Conservation (phyloP, 192 early-diverging fungal species). For the Coemansia umbellata region DNA sequence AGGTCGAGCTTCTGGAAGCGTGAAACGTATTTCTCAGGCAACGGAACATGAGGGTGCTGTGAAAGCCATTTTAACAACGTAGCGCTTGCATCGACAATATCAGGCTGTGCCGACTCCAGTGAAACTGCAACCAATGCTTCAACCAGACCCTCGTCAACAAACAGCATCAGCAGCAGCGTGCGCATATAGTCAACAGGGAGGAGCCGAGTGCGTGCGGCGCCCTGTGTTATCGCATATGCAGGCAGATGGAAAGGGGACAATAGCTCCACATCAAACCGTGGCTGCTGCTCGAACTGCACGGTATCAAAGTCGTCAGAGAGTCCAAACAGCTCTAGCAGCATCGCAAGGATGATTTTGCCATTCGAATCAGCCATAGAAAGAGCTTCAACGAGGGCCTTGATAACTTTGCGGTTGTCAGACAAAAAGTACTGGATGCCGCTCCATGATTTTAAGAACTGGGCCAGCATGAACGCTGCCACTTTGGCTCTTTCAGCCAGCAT, state of each 20-base stretch:
- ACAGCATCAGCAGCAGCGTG: slow-evolving; percentile 47
- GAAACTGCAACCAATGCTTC: slow-evolving; percentile 39
- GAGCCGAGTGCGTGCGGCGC: slow-evolving; percentile 30
- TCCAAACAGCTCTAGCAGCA: slow-evolving; percentile 51
- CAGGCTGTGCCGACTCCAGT: slow-evolving; percentile 23
- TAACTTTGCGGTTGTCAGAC: slow-evolving; percentile 31
- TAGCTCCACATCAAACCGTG: slow-evolving; percentile 46
- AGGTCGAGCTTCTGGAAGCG: slow-evolving; percentile 37
- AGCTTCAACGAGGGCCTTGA: slow-evolving; percentile 29
- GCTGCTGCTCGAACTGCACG: slow-evolving; percentile 49
- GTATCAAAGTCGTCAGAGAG: slow-evolving; percentile 47
- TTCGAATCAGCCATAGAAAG: slow-evolving; percentile 38
- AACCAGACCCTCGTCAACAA: slow-evolving; percentile 52
- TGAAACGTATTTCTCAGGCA: slow-evolving; percentile 34
- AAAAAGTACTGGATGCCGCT: slow-evolving; percentile 53
- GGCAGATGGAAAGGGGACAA: slow-evolving; percentile 40
- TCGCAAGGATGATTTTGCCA: slow-evolving; percentile 44
- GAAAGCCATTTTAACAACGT: slow-evolving; percentile 50
- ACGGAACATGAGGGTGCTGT: slow-evolving; percentile 46
- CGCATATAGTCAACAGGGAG: slow-evolving; percentile 46
- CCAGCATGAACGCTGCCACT: slow-evolving; percentile 43
- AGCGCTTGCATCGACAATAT: slow-evolving; percentile 44
- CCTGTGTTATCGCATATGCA: slow-evolving; percentile 24
- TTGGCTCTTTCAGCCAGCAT: slow-evolving; percentile 46
- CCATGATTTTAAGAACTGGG: slow-evolving; percentile 53